These are phyloP conservation scores for Solanum piurae DNA, from an alignment of 257 asterid species.

Conservation along the genomic window DNA sequence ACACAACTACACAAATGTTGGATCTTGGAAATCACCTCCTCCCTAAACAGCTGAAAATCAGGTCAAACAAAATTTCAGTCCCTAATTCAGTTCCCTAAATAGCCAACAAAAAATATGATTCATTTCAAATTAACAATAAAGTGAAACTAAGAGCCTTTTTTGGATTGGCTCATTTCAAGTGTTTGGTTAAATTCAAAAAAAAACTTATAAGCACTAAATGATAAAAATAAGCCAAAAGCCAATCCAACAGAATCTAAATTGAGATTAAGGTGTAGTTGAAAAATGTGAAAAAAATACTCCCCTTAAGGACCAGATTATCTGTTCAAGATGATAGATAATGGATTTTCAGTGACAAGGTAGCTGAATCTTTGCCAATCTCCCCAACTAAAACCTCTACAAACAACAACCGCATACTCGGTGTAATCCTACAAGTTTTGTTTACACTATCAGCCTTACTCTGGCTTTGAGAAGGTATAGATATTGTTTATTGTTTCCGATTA, in stretches of 20 bases:
- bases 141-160: neutral
- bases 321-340: neutral
- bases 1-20: neutral
- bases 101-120: neutral
- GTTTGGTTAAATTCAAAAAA: neutral
- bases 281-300: neutral
- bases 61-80: neutral
- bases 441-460: neutral
- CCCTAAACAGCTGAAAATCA: neutral
- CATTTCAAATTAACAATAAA: neutral
- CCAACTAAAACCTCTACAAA: neutral
- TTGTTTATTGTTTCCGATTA: neutral
- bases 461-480: neutral
- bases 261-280: neutral
- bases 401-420: neutral
- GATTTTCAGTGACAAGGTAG: neutral
- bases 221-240: neutral
- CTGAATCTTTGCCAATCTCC: neutral
- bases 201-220: neutral
- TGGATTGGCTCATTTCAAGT: neutral
- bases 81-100: neutral
- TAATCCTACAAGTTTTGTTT: too few species aligned
- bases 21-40: neutral
- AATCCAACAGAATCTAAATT: neutral
- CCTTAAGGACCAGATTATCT: neutral